Evolutionary conservation across 176 grass and related monocot genomes (phyloP), one percentile per base, ranked within the genome.

Genomic region (Carex cristatella): DNA sequence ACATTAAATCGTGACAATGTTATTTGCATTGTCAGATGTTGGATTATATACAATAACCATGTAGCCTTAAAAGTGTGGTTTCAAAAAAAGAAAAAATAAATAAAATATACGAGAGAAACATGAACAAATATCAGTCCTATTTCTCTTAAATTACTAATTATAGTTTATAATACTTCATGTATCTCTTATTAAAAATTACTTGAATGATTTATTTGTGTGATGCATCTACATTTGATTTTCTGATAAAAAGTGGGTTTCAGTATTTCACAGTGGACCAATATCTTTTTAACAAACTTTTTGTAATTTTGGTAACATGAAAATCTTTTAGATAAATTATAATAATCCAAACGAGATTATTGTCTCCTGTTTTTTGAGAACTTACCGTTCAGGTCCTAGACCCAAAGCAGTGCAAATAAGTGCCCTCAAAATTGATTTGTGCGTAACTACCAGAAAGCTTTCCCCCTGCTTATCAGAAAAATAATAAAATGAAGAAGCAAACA

Each of bases 391-490:
- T 70, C 84, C 78, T 61, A 97, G 89, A 66, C 88, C 94, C 13
- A 97, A 70, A 30, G 91, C 91, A 33, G 94, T 91, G 84, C 91
- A 93, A 84, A 97, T 79, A 49, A 93, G 94, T 10, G 94, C 94
- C 2, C 89, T 84, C 81, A 97, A 84, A 87, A 93, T 91, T 73
- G 94, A 97, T 88, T 97, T 97, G 60, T 96, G 94, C 23, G 94
- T 90, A 70, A 97, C 85, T 51, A 93, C 91, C 71, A 97, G 83
- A 79, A 97, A 86, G 54, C 64, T 87, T 54, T 91, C 91, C 56
- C 94, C 94, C 89, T 93, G 81, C 38, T 48, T 35, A 4, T 4
- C 68, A 86, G 31, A 49, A 72, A 83, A 18, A 46, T 7, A 31
- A 32, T 15, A 62, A 1, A 3, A 62, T 30, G 61, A 44, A 27